These are phyloP conservation scores for Xerocomus brunneocitrinus DNA, from an alignment of 768 basidiomycete genomes.

Conservation along the genomic window DNA sequence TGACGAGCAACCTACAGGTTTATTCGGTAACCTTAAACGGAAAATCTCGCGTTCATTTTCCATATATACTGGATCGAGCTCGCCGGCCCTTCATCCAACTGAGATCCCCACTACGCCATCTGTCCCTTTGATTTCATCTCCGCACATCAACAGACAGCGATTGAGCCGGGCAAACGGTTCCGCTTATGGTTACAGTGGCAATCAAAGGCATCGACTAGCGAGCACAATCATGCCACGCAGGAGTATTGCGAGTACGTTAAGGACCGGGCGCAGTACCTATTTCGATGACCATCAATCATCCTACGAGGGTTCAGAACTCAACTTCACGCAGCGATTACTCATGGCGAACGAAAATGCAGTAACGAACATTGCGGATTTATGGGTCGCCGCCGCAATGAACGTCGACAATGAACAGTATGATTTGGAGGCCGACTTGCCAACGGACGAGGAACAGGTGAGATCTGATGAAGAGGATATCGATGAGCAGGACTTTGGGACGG, in stretches of 20 bases:
- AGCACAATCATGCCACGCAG: slow-evolving; percentile 47
- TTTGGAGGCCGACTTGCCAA: slow-evolving; percentile 29
- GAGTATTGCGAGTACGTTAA: slow-evolving; percentile 50
- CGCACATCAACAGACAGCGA: slow-evolving; percentile 40
- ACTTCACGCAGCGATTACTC: slow-evolving; percentile 82
- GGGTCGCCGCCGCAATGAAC: slow-evolving; percentile 97
- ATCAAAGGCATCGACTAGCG: slow-evolving; percentile 49
- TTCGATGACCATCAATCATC: slow-evolving; percentile 40
- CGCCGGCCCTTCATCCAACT: slow-evolving; percentile 37
- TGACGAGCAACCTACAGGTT: slow-evolving; percentile 34
- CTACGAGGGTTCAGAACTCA: slow-evolving; percentile 52
- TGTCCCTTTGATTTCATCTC: slow-evolving; percentile 44
- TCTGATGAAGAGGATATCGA: slow-evolving; percentile 45
- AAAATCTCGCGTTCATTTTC: slow-evolving; percentile 55
- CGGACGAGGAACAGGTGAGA: slow-evolving; percentile 22
- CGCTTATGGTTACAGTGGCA: slow-evolving; percentile 70
- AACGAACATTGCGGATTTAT: slow-evolving; percentile 91
- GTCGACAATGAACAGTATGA: slow-evolving; percentile 82
- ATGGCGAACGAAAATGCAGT: slow-evolving; percentile 95
- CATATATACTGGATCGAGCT: slow-evolving; percentile 53
- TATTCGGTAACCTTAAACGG: slow-evolving; percentile 39
- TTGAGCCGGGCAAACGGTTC: slow-evolving; percentile 66
- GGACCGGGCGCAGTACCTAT: slow-evolving; percentile 48
- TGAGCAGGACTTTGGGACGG: slow-evolving; percentile 27
- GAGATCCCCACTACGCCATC: slow-evolving; percentile 34